Evolutionary conservation across 169 alveolate species (phyloP), one percentile per base, ranked within the genome.

Genomic region (Eimeria maxima): DNA sequence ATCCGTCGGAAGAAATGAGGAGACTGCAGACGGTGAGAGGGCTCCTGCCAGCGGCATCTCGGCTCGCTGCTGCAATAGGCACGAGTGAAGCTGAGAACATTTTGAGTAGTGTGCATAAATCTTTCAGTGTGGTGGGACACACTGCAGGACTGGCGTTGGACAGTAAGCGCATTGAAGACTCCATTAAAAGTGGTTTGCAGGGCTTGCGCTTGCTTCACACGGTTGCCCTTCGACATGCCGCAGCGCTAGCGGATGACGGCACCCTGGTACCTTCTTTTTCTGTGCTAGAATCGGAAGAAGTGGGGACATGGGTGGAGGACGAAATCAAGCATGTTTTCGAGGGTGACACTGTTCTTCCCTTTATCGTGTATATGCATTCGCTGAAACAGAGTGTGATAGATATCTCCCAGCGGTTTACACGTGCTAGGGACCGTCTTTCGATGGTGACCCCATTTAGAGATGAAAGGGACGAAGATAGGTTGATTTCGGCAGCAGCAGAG

Each of bases 11-110:
- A 22, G 88, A 44, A 24, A 67, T 22, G 42, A 78, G 65, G 67
- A 44, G 65, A 45, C 67, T 78, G 63, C 42, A 78, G 65, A 44
- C 22, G 24, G 67, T 78, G 65, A 63, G 67, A 42, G 67, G 18
- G 33, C 88, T 78, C 44, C 88, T 78, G 3, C 88, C 88, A 22
- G 5, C 63, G 24, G 88, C 88, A 78, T 44, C 63, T 24, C 88
- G 88, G 33, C 88, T 78, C 67, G 88, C 88, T 47, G 57, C 63
- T n/a, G 88, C 88, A 45, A 6, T 78, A 42, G 88, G 63, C 44
- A 45, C 88, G 47, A 20, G 4, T 44, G 88, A 78, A 44, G 57
- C 88, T 78, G 67, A 78, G 88, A 47, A 22, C 11, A 44, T 45
- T 20, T 65, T 78, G 20, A 50, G 22, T 7, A 24, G 44, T 78